Conservation (phyloP, 345 rosid species). For the Aethionema arabicum region DNA sequence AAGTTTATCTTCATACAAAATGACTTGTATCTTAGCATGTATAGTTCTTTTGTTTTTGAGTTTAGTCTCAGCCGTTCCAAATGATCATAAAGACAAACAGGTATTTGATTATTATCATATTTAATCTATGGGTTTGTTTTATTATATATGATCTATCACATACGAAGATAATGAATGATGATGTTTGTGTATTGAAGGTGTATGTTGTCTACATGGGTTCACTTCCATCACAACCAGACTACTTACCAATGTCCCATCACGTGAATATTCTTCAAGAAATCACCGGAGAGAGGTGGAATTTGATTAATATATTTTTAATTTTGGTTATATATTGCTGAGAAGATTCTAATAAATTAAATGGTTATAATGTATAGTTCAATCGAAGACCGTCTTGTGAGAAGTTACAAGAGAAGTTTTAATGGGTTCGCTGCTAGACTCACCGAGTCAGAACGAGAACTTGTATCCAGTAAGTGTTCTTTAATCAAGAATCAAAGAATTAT, state of each 20-base stretch:
- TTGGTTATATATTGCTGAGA: background rate
- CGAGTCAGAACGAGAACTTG: conserved; percentile 40
- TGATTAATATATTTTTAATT: background rate
- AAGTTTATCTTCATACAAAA: conserved; percentile 11
- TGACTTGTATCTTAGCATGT: conserved; percentile 10
- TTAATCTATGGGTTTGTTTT: background rate
- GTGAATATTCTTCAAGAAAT: conserved; percentile 40
- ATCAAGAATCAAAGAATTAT: background rate
- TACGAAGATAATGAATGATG: background rate
- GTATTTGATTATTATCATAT: conserved; percentile 4
- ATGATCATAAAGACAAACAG: conserved; percentile 19
- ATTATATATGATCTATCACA: background rate
- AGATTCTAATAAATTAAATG: background rate
- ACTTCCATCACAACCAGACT: conserved; percentile 25
- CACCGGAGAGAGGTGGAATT: conserved; percentile 30
- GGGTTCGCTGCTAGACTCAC: conserved; percentile 56
- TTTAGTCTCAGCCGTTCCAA: conserved; percentile 15
- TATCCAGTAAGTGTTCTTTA: conserved; percentile 42
- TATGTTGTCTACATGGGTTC: conserved; percentile 35
- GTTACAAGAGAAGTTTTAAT: conserved; percentile 60
- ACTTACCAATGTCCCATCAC: conserved; percentile 36
- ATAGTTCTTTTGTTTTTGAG: conserved; percentile 2
- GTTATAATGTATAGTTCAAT: conserved; percentile 27
- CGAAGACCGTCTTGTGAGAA: conserved; percentile 42
- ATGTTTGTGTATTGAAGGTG: conserved; percentile 10